These are phyloP conservation scores for Solanum clarkiae DNA, from an alignment of 257 asterid genomes.

Conservation along the genomic window DNA sequence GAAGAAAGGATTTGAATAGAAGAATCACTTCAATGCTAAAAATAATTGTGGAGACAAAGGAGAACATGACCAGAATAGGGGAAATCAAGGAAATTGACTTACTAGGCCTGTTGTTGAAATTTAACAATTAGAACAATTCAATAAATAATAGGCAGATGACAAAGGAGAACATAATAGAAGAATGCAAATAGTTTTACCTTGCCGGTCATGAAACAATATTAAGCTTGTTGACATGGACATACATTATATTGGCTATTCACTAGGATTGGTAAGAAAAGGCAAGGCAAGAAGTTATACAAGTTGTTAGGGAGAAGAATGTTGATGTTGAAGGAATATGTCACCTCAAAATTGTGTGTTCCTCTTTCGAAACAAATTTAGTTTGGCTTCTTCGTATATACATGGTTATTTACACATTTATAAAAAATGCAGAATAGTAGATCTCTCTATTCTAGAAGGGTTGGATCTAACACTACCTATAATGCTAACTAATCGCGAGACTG, in stretches of 20 bases:
- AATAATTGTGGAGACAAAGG: constrained; percentile 23
- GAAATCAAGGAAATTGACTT: constrained; percentile 19
- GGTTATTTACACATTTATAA: constrained; percentile 3
- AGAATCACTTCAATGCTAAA: constrained; percentile 30
- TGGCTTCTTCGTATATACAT: neutral
- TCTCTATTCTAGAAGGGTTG: constrained; percentile 26
- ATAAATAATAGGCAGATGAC: constrained; percentile 16
- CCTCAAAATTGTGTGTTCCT: constrained; percentile 26
- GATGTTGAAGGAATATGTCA: constrained; percentile 23
- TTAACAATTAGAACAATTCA: constrained; percentile 1
- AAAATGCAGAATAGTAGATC: constrained; percentile 24
- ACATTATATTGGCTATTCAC: constrained; percentile 37
- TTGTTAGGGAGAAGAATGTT: constrained; percentile 22
- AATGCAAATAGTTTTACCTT: constrained; percentile 39
- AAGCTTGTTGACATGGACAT: constrained; percentile 39
- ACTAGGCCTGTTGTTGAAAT: constrained; percentile 25
- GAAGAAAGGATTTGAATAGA: constrained; percentile 21
- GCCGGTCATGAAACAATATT: constrained; percentile 47
- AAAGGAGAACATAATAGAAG: constrained; percentile 41
- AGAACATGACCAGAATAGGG: constrained; percentile 7
- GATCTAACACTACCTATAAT: constrained; percentile 28
- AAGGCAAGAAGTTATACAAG: constrained; percentile 32
- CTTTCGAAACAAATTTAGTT: neutral
- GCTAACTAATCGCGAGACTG: constrained; percentile 28
- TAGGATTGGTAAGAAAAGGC: constrained; percentile 46